Base-by-base conservation (phyloP, 257 asterid genomes). In the Scutellaria barbata region DNA sequence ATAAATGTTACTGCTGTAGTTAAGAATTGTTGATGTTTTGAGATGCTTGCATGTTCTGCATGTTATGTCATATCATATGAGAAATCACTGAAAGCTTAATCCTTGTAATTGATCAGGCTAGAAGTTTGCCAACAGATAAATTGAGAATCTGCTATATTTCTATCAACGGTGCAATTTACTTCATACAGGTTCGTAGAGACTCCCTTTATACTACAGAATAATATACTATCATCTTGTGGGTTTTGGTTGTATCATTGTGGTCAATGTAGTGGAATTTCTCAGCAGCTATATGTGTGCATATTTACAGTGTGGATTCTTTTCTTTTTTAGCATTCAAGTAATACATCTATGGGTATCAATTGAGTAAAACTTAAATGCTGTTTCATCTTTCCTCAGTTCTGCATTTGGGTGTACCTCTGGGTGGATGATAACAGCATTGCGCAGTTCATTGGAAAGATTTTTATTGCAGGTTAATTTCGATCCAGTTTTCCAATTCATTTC, bases 51-150 rank as follows among this genome's bases (percentile, higher is more conserved):
- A 74, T 68, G 62, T 56, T 70, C 59, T 73, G 68, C 46, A 57
- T 25, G 30, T 72, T 57, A 17, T 53, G 56, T 62, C 68, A 22
- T 37, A 71, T 55, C 20, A 63, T 33, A 22, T 72, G 73, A 46
- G 25, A 25, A 72, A 56, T 68, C 57, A 54, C 71, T 76, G 77
- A 82, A 73, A 59, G 51, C 67, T 65, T 66, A 14, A 40, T 71
- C 66, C 43, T 74, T 79, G 64, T 76, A 33, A 40, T 59, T 88
- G 81, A 45, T 39, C 95, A 92, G 98, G 98, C 98, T 57, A 92
- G 89, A 85, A 90, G 92, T 85, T 79, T 90, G 77, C 91, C 98
- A 14, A 85, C 96, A 10, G 96, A 92, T 81, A 92, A 88, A 86
- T 91, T 92, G 84, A 86, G 87, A 78, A 67, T 77, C 41, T 85